These are phyloP conservation scores for Suhomyces taliae DNA, from an alignment of 1,139 yeast species.

Conservation along the genomic window DNA sequence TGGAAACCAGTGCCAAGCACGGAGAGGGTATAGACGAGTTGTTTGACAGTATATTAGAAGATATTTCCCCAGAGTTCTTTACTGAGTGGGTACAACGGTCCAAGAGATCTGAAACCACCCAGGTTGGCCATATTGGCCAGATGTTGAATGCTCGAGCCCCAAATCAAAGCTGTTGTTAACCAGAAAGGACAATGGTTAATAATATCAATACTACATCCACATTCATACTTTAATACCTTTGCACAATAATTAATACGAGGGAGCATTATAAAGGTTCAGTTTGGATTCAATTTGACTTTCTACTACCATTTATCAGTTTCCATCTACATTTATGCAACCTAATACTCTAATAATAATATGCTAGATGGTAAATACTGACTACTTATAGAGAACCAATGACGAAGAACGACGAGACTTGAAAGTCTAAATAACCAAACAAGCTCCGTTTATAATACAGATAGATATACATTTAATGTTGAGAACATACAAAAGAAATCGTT, in stretches of 20 bases:
- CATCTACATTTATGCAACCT: too few relatives aligned
- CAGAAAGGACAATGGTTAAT: too few relatives aligned
- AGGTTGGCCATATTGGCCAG: conserved; percentile 3
- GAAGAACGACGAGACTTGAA: too few relatives aligned
- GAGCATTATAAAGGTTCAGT: too few relatives aligned
- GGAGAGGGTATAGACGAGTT: conserved; percentile 45
- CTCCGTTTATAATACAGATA: neutral
- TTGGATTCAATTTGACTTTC: neutral
- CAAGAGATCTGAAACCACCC: neutral
- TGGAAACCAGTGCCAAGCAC: conserved; percentile 48
- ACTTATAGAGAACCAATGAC: too few relatives aligned
- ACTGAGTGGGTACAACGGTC: conserved; percentile 5
- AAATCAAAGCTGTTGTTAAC: conserved; percentile 2
- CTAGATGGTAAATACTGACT: conserved; percentile 7
- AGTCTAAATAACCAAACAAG: too few relatives aligned
- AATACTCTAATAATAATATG: conserved; percentile 2
- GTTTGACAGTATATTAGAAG: conserved; percentile 42
- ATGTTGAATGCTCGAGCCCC: conserved; percentile 2
- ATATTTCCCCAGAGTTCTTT: conserved; percentile 38
- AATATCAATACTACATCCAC: too few relatives aligned
- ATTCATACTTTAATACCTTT: too few relatives aligned
- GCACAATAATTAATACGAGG: too few relatives aligned
- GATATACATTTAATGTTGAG: neutral
- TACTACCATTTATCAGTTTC: neutral
- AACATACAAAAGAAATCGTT: neutral